phyloP scores from a whole-genome alignment of 331 rosid genomes.

The Rhamnella rubrinervis region DNA sequence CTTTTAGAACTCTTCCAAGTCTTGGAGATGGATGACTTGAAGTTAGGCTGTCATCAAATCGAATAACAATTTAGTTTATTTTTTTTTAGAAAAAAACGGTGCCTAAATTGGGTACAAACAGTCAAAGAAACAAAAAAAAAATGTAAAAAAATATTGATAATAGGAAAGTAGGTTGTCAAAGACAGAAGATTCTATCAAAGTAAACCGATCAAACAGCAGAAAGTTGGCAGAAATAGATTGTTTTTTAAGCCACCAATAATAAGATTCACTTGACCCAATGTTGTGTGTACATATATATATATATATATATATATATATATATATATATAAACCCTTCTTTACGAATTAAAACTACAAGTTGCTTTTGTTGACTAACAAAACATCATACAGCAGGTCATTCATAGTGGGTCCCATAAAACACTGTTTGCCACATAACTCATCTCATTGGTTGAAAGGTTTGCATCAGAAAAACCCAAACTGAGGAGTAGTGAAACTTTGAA shows the following conservation, averaged over 20 bases:
- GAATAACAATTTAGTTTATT: no score
- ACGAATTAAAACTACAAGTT: slow-evolving; percentile 7
- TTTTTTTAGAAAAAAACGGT: not conserved
- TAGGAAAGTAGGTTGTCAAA: no score
- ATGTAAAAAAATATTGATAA: no score
- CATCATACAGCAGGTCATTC: slow-evolving; percentile 5
- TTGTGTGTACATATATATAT: not conserved
- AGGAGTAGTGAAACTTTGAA: not conserved
- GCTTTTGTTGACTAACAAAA: slow-evolving; percentile 53
- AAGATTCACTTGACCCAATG: slow-evolving; percentile 30
- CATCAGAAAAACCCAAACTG: slow-evolving; percentile 9
- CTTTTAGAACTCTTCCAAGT: not conserved
- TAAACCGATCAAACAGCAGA: slow-evolving; percentile 16
- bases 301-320: not conserved
- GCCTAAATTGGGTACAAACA: not conserved
- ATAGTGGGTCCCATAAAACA: slow-evolving; percentile 24
- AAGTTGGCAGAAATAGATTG: slow-evolving; percentile 27
- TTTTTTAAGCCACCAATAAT: slow-evolving; percentile 32
- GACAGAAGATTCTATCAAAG: slow-evolving; percentile 37
- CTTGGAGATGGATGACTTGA: not conserved
- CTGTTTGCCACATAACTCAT: slow-evolving; percentile 56
- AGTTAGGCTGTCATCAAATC: not conserved
- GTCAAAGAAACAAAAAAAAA: not conserved
- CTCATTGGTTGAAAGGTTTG: slow-evolving; percentile 30
- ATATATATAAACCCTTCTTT: not conserved